phyloP scores from a whole-genome alignment of 176 grass and related monocot genomes.

The Carex myosuroides region DNA sequence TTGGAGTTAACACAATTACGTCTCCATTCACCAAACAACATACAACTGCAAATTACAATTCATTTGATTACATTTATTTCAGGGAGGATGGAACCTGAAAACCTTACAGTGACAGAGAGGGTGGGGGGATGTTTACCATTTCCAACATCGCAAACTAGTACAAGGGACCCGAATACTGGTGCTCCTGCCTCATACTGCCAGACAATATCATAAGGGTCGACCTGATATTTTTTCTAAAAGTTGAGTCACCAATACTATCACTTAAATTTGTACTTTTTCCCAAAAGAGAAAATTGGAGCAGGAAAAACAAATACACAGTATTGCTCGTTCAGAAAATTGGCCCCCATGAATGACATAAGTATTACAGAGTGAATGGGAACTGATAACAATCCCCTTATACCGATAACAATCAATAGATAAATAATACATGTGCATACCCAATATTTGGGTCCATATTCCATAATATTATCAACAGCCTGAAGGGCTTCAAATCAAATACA shows the following conservation, averaged over 20 bases:
- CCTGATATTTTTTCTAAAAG: constrained; percentile 44
- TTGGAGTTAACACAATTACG: constrained; percentile 53
- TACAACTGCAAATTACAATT: constrained; percentile 48
- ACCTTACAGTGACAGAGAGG: background rate
- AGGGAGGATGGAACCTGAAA: background rate
- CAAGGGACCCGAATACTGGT: constrained; percentile 72
- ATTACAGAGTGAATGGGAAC: background rate
- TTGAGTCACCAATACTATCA: background rate
- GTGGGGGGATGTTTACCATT: constrained; percentile 34
- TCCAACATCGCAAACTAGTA: constrained; percentile 48
- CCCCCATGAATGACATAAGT: background rate
- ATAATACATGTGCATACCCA: background rate
- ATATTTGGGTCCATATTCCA: background rate
- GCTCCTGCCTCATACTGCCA: constrained; percentile 61
- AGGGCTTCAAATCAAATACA: background rate
- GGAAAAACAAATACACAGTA: background rate
- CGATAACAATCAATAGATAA: background rate
- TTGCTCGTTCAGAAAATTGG: background rate
- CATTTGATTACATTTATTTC: constrained; percentile 15
- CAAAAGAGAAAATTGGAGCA: background rate
- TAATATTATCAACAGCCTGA: background rate
- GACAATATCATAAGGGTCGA: constrained; percentile 30
- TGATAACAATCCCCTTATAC: background rate
- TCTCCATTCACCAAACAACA: constrained; percentile 89
- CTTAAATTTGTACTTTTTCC: background rate